Evolutionary conservation across 352 stramenopile species (phyloP), one percentile per base, ranked within the genome.

Genomic region (Phytophthora constricta): DNA sequence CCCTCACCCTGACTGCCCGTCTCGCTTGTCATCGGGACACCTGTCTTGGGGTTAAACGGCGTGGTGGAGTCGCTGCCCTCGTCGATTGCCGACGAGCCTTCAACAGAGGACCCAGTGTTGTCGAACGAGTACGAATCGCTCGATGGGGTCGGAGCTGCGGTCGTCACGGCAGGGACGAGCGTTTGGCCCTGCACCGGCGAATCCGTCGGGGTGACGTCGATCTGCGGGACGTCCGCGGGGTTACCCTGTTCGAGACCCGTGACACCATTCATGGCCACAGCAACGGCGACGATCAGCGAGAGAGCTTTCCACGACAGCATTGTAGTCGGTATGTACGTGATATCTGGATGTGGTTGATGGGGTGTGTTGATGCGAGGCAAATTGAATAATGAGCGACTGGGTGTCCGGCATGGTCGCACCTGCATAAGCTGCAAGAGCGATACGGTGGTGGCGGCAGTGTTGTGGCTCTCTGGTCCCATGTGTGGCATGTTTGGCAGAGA

Each of bases 361-460:
- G n/a, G n/a, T n/a, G n/a, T n/a, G 28, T 28, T 47, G 62, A 26
- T 59, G 62, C 22, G n/a, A 20, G 31, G 54, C 25, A 70, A 61
- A 71, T 66, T 65, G 56, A 61, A 58, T 53, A 71, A 62, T 66
- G 63, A 65, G 42, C 28, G n/a, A n/a, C n/a, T n/a, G n/a, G n/a
- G n/a, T n/a, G n/a, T n/a, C n/a, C n/a, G n/a, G n/a, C n/a, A n/a
- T n/a, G n/a, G n/a, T n/a, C n/a, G n/a, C n/a, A n/a, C n/a, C n/a
- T n/a, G n/a, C n/a, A n/a, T n/a, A n/a, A n/a, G n/a, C n/a, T n/a
- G n/a, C n/a, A n/a, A n/a, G n/a, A n/a, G n/a, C n/a, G n/a, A n/a
- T n/a, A n/a, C n/a, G n/a, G n/a, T n/a, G n/a, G n/a, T n/a, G n/a
- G n/a, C n/a, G n/a, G n/a, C n/a, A n/a, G n/a, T n/a, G n/a, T n/a